Base-by-base conservation (phyloP, 192 early-diverging fungal species). In the Coemansia sp. region DNA sequence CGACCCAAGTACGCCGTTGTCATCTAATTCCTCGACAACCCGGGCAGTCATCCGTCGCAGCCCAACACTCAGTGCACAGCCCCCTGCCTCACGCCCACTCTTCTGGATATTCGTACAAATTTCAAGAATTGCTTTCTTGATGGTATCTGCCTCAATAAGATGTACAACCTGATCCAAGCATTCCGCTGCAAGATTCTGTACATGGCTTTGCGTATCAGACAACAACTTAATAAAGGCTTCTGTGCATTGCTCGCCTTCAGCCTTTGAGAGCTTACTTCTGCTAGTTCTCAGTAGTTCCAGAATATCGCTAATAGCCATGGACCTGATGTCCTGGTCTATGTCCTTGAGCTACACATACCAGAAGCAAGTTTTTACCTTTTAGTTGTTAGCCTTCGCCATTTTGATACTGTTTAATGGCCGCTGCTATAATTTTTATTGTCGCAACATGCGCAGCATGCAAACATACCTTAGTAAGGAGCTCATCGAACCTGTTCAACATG, bases 151-250 rank as follows among this genome's bases (percentile, higher is more conserved):
- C 22, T 63, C 66, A n/a, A 81, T 62, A 27, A 72, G 46, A 9
- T 24, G 54, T 46, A 81, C 46, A 14, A 59, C 63, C 66, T 63
- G 66, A 39, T 70, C 70, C n/a, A 81, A 67, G 51, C 78, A 75
- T 42, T 72, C 78, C 61, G 68, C 75, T 2, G 70, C 73, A 31
- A 74, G 46, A 63, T 74, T 81, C 66, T 81, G 78, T 20, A 81
- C 70, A 54, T 81, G 64, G 78, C 70, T 81, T 42, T 81, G 72
- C 17, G 62, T 11, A 32, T 81, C 78, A 22, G 54, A 52, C 22
- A 81, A 67, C 57, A 60, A 14, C 42, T 59, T 54, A 9, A 75
- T 61, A 19, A 81, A 63, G 5, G 70, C 66, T 5, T 27, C 57
- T 8, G 66, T 57, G 57, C 65, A 75, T 50, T 20, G n/a, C 31